phyloP scores from a whole-genome alignment of 2,329 filamentous ascomycete genomes.

The Arthrinium phaeospermum region DNA sequence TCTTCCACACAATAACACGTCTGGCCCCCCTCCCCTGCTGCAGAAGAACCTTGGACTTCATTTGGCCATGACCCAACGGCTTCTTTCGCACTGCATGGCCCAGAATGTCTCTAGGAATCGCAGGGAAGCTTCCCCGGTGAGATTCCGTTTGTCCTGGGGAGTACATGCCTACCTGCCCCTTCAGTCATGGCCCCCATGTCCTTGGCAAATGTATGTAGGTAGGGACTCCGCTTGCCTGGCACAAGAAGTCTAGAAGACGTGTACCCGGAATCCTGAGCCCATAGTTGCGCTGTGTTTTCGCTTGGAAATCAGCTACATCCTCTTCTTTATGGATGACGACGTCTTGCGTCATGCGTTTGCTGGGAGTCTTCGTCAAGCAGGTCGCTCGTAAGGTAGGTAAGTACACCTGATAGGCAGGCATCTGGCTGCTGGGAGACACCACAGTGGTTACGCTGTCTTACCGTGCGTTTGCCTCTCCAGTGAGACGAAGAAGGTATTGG shows the following conservation, averaged over 20 bases:
- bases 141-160: slow-evolving; percentile 5
- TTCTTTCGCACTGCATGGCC: neutral
- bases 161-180: slow-evolving; percentile 3
- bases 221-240: neutral
- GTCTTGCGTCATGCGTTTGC: neutral
- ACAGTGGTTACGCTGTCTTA: slow-evolving; percentile 30
- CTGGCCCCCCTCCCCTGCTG: neutral
- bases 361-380: neutral
- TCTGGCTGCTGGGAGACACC: slow-evolving; percentile 1
- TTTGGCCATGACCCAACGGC: neutral
- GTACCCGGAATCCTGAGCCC: neutral
- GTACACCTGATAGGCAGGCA: neutral
- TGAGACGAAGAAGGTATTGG: slow-evolving; percentile 33
- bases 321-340: neutral
- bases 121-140: slow-evolving; percentile 4
- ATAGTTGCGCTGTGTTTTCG: neutral
- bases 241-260: slow-evolving; percentile 2
- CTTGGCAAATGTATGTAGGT: neutral
- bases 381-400: neutral
- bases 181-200: neutral
- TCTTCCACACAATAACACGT: neutral
- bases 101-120: neutral
- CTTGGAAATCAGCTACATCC: neutral
- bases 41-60: neutral
- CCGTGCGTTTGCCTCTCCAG: slow-evolving; percentile 36